Base-by-base conservation (phyloP, 768 basidiomycete species). In the Pulveroboletus sp. region DNA sequence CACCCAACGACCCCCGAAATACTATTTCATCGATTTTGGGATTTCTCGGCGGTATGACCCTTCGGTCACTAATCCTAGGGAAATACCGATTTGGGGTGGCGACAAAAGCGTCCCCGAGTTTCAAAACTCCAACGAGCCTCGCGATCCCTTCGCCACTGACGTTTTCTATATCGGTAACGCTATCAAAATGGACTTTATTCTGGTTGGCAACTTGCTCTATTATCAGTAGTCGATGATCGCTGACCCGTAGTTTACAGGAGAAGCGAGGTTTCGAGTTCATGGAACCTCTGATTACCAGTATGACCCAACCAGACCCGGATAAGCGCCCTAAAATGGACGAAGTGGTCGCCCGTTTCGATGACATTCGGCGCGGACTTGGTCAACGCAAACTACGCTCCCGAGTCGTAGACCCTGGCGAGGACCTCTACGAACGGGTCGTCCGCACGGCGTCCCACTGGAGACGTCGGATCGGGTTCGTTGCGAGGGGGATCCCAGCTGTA, bases 21-120 rank as follows among this genome's bases (percentile, higher is more conserved):
- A 55, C 12, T 49, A 45, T 17, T 11, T 55, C 35, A 48, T 52
- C 49, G 71, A 72, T 47, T 71, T 74, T 34, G 71, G 70, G 3
- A 43, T 72, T 3, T 72, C 72, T 13, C 56, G 63, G 6, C 54
- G 43, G 12, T 74, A 67, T 39, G 55, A 51, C 9, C 65, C 70
- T 0, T 41, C 59, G 0, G 58, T 68, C 7, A 46, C 58, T 5
- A 42, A 58, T 0, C 69, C 72, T 0, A 54, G 55, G 0, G 69
- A 67, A 33, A 33, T 50, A 4, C 64, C 69, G 0, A 60, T 73
- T 6, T 51, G 53, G 9, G 77, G 75, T 1, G 75, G 71, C 2
- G 77, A 81, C 55, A 68, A 66, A 47, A 61, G 70, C 1, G 69
- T 68, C 0, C 76, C 76, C 1, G 75, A 76, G 41, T 69, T 67